Evolutionary conservation across 1,284 basidiomycete genomes (phyloP).

Genomic region (Erythrobasidium hasegawianum): DNA sequence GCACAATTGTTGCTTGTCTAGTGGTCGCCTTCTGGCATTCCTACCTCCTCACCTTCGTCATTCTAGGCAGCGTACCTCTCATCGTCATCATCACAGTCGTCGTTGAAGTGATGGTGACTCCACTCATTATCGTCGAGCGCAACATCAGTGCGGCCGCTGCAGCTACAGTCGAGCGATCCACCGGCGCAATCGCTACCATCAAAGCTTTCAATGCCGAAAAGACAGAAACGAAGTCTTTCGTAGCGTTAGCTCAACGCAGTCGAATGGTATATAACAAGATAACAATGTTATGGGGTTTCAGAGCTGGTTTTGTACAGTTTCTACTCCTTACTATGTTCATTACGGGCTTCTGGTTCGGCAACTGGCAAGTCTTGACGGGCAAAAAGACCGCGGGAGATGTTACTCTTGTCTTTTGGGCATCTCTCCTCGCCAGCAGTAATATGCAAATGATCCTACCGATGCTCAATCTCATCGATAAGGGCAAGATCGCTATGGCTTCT

Average conservation of each 20-base stretch:
- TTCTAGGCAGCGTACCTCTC: slow-evolving; percentile 82
- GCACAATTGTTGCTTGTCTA: slow-evolving; percentile 73
- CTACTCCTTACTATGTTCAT: slow-evolving; percentile 88
- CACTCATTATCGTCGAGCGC: slow-evolving; percentile 67
- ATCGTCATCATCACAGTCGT: slow-evolving; percentile 69
- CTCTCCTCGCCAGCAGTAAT: slow-evolving; percentile 79
- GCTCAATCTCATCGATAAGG: slow-evolving; percentile 74
- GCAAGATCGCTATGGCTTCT: slow-evolving; percentile 75
- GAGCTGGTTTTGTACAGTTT: slow-evolving; percentile 67
- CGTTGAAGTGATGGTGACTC: slow-evolving; percentile 63
- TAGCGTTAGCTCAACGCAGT: slow-evolving; percentile 55
- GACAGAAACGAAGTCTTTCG: slow-evolving; percentile 59
- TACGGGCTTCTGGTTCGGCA: slow-evolving; percentile 93
- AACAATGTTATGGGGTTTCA: slow-evolving; percentile 70
- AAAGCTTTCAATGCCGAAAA: slow-evolving; percentile 88
- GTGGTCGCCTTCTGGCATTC: slow-evolving; percentile 75
- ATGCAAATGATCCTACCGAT: slow-evolving; percentile 80
- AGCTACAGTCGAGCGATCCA: slow-evolving; percentile 71
- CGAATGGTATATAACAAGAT: slow-evolving; percentile 55
- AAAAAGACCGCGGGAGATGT: slow-evolving; percentile 68
- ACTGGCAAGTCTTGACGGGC: slow-evolving; percentile 75
- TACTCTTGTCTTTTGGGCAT: slow-evolving; percentile 96
- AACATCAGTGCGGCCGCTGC: slow-evolving; percentile 65
- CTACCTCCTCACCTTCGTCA: slow-evolving; percentile 81
- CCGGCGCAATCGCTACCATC: slow-evolving; percentile 79